Evolutionary conservation across 768 basidiomycete genomes (phyloP).

Genomic region (Leccinum subgranulosum): DNA sequence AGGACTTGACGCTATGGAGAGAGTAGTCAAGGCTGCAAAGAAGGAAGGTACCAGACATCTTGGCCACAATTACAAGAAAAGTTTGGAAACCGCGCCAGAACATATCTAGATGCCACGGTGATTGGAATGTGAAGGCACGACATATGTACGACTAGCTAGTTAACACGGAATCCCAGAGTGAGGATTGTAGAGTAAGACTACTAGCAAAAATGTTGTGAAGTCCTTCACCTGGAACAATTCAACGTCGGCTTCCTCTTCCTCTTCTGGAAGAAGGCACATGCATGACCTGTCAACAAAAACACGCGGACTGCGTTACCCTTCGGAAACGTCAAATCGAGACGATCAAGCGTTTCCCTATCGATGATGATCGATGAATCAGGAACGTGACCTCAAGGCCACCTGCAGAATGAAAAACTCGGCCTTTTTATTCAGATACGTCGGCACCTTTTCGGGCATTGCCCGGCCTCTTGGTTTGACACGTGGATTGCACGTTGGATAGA

Average conservation of each 20-base stretch:
- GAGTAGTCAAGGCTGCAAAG: conserved; percentile 69
- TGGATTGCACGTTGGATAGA: background rate
- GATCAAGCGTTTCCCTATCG: conserved; percentile 87
- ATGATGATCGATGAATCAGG: background rate
- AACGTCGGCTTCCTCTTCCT: conserved; percentile 82
- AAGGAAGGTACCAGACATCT: conserved; percentile 57
- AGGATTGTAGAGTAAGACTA: background rate
- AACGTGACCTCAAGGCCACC: background rate
- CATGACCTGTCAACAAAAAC: conserved; percentile 72
- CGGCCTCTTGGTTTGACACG: background rate
- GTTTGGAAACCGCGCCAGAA: conserved; percentile 36
- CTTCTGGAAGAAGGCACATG: conserved; percentile 57
- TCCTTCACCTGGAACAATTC: conserved; percentile 57
- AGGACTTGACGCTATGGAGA: conserved; percentile 85
- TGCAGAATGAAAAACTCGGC: background rate
- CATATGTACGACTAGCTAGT: background rate
- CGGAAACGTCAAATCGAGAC: conserved; percentile 90
- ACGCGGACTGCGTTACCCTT: conserved; percentile 80
- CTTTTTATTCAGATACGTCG: background rate
- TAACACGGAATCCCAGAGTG: background rate
- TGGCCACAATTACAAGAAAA: conserved; percentile 71
- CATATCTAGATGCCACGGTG: conserved; percentile 18
- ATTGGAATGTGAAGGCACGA: too few species aligned
- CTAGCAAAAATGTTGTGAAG: background rate
- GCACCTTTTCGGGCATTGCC: background rate